phyloP scores from a whole-genome alignment of 139 green algal genomes.

The Choricystis sp. region DNA sequence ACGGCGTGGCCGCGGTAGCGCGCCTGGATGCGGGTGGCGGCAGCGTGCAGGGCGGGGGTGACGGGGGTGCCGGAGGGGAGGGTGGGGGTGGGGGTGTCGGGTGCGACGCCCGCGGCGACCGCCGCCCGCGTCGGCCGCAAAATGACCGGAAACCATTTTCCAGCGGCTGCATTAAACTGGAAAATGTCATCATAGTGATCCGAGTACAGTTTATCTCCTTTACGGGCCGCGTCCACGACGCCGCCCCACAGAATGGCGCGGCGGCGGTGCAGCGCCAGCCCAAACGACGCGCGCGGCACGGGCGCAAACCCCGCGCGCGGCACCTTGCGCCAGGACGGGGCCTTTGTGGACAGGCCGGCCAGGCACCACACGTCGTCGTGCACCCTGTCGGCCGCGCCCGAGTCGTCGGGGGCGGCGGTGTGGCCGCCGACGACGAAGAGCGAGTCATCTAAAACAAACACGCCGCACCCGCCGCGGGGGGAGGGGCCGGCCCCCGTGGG shows the following conservation, averaged over 20 bases:
- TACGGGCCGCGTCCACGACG: slow-evolving; percentile 71
- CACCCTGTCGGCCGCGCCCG: slow-evolving; percentile 58
- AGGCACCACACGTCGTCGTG: slow-evolving; percentile 78
- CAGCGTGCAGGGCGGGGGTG: slow-evolving; percentile 15
- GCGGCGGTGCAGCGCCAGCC: slow-evolving; percentile 49
- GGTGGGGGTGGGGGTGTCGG: neutral
- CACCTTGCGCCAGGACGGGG: slow-evolving; percentile 63
- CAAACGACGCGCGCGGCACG: slow-evolving; percentile 57
- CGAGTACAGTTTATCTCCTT: slow-evolving; percentile 40
- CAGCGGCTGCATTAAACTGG: slow-evolving; percentile 51
- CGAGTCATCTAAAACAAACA: slow-evolving; percentile 40
- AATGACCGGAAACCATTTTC: slow-evolving; percentile 52
- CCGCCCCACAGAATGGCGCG: slow-evolving; percentile 83
- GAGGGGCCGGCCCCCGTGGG: slow-evolving; percentile 14
- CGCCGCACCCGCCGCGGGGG: slow-evolving; percentile 49
- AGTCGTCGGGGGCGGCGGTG: slow-evolving; percentile 46
- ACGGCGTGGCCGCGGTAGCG: slow-evolving; percentile 69
- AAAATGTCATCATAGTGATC: slow-evolving; percentile 82
- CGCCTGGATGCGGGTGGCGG: slow-evolving; percentile 59
- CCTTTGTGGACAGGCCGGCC: slow-evolving; percentile 32
- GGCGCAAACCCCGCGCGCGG: slow-evolving; percentile 79
- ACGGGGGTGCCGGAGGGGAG: neutral
- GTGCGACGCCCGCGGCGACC: slow-evolving; percentile 6
- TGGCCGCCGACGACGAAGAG: slow-evolving; percentile 86
- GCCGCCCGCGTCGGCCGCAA: slow-evolving; percentile 25